These are phyloP conservation scores for Cairneyella variabilis DNA, from an alignment of 495 filamentous ascomycete species.

Conservation along the genomic window DNA sequence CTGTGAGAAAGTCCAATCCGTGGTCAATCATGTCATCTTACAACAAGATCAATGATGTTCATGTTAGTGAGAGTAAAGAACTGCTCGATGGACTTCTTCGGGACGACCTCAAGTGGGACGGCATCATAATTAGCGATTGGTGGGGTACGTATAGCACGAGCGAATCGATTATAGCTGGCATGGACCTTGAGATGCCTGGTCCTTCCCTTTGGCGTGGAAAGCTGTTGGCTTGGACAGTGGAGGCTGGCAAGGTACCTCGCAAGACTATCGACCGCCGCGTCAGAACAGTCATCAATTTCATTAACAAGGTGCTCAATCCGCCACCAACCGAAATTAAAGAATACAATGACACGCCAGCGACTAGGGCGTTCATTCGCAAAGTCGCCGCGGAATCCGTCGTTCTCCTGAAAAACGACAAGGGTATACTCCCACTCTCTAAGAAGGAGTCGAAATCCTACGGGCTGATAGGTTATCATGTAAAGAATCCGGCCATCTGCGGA, in stretches of 20 bases:
- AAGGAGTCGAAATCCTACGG: slow-evolving; percentile 49
- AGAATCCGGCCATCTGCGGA: slow-evolving; percentile 60
- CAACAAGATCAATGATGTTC: slow-evolving; percentile 67
- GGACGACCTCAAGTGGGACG: slow-evolving; percentile 66
- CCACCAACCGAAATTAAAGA: neutral
- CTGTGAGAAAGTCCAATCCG: slow-evolving; percentile 35
- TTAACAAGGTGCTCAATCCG: neutral
- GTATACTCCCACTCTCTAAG: slow-evolving; percentile 54
- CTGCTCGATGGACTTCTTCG: slow-evolving; percentile 61
- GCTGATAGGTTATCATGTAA: slow-evolving; percentile 64
- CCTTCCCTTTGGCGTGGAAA: slow-evolving; percentile 59
- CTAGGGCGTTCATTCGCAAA: slow-evolving; percentile 39
- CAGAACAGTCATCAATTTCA: neutral
- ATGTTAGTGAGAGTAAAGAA: slow-evolving; percentile 58
- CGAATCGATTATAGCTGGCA: slow-evolving; percentile 59
- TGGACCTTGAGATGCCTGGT: slow-evolving; percentile 74
- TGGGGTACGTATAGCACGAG: slow-evolving; percentile 64
- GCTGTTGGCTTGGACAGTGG: too few relatives aligned
- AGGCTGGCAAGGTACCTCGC: neutral
- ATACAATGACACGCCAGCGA: slow-evolving; percentile 27
- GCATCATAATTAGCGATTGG: slow-evolving; percentile 68
- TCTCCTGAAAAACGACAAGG: slow-evolving; percentile 64
- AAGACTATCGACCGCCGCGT: neutral
- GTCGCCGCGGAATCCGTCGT: slow-evolving; percentile 61
- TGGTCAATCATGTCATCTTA: slow-evolving; percentile 64